Percentiles rank a stretch among this genome's conserved stretches.
phyloP scores from a whole-genome alignment of 2,329 filamentous ascomycete species.

The Phyllosticta citrichinensis region DNA sequence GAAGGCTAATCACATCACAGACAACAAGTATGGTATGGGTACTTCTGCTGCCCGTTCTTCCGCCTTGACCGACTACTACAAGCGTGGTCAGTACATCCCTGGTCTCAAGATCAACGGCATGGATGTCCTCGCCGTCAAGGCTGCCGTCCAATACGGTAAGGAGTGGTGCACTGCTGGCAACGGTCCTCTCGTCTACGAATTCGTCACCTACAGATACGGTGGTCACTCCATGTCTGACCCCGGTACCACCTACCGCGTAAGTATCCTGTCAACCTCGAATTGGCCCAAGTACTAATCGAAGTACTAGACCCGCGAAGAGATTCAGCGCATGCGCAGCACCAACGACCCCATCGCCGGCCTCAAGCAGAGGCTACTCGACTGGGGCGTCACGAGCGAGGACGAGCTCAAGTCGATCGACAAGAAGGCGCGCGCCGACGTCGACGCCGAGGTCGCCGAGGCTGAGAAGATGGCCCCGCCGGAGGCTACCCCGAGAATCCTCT shows the following conservation, averaged over 20 bases:
- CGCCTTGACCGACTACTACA: slow-evolving; percentile 98
- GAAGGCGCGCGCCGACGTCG: slow-evolving; percentile 75
- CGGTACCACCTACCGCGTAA: slow-evolving; percentile 84
- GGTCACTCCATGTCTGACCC: slow-evolving; percentile 99
- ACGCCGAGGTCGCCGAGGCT: slow-evolving; percentile 79
- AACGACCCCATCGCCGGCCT: slow-evolving; percentile 96
- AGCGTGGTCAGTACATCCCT: slow-evolving; percentile 98
- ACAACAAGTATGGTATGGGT: slow-evolving; percentile 99
- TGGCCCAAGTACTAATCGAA: slow-evolving; percentile 13
- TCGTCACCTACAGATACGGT: slow-evolving; percentile 98
- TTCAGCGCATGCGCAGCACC: slow-evolving; percentile 98
- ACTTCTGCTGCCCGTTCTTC: slow-evolving; percentile 90
- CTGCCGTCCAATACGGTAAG: slow-evolving; percentile 88
- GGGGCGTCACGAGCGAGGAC: slow-evolving; percentile 82
- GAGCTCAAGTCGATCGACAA: slow-evolving; percentile 96
- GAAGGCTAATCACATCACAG: slow-evolving; percentile 38
- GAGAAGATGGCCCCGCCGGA: slow-evolving; percentile 82
- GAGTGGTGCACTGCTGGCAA: slow-evolving; percentile 74
- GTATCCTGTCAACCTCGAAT: slow-evolving; percentile 10
- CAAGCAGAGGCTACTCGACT: slow-evolving; percentile 97
- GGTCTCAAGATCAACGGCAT: slow-evolving; percentile 99
- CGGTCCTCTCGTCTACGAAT: slow-evolving; percentile 93
- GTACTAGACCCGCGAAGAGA: slow-evolving; percentile 80
- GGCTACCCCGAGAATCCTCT: slow-evolving; percentile 70
- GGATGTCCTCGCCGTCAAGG: slow-evolving; percentile 97